Conservation (phyloP, 805 yeast genomes). For the Kodamaea nitidulidarum region DNA sequence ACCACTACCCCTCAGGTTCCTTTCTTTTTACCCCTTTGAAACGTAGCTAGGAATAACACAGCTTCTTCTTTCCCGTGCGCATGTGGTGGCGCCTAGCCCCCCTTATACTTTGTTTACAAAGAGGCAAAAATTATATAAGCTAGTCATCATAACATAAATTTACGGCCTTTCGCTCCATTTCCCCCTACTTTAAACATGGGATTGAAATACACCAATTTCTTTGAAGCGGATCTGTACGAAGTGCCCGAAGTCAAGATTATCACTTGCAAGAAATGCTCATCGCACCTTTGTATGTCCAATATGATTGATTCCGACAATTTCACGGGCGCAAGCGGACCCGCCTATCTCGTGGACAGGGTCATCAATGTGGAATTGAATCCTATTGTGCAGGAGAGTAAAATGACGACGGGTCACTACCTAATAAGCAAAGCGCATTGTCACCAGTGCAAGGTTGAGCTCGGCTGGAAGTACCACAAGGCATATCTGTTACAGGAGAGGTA, state of each 20-base stretch:
- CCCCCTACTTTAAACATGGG: constrained; percentile 28
- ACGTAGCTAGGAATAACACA: too few species aligned
- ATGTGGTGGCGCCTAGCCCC: too few species aligned
- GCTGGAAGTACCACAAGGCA: constrained; percentile 41
- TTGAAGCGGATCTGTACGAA: constrained; percentile 35
- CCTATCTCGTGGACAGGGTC: constrained; percentile 37
- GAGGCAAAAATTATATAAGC: constrained; percentile 6
- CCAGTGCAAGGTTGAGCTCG: constrained; percentile 34
- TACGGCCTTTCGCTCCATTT: background rate
- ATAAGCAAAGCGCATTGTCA: constrained; percentile 36
- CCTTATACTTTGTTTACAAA: background rate
- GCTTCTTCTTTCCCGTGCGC: too few species aligned
- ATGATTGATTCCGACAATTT: constrained; percentile 37
- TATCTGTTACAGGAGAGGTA: constrained; percentile 33
- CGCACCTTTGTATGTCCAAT: constrained; percentile 37
- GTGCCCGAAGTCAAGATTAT: constrained; percentile 35
- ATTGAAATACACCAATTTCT: constrained; percentile 36
- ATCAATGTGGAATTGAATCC: constrained; percentile 31
- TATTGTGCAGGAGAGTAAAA: constrained; percentile 27
- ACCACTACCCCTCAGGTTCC: too few species aligned
- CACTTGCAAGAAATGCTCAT: constrained; percentile 37
- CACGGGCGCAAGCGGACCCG: constrained; percentile 38
- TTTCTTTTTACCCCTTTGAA: too few species aligned
- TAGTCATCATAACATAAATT: constrained; percentile 3
- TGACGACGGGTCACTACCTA: constrained; percentile 39